phyloP scores from a whole-genome alignment of 2,329 filamentous ascomycete genomes.

The Hypoxylon sp. region DNA sequence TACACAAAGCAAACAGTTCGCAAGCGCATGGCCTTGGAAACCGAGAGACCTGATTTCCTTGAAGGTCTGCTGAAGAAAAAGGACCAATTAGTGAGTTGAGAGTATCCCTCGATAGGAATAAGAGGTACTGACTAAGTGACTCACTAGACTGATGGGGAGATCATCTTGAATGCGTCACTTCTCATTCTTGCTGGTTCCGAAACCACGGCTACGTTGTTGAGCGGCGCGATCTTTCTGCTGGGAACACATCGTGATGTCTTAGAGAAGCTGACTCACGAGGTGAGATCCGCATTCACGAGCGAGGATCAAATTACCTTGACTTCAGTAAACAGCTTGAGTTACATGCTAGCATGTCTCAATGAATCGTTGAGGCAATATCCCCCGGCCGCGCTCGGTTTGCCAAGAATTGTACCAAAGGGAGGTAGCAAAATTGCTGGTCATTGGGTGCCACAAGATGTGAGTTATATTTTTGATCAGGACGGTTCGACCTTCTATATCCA shows the following conservation, averaged over 20 bases:
- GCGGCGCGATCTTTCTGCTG: slow-evolving; percentile 57
- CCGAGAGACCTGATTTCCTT: slow-evolving; percentile 42
- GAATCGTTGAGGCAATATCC: slow-evolving; percentile 57
- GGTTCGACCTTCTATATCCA: background rate
- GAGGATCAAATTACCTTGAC: slow-evolving; percentile 54
- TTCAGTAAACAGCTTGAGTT: slow-evolving; percentile 51
- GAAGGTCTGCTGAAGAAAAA: slow-evolving; percentile 42
- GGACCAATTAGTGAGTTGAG: slow-evolving; percentile 10
- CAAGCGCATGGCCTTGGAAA: slow-evolving; percentile 41
- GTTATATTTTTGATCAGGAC: slow-evolving; percentile 2
- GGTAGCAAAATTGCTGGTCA: slow-evolving; percentile 40
- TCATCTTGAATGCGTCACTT: slow-evolving; percentile 50
- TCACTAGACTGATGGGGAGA: slow-evolving; percentile 45
- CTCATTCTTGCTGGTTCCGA: slow-evolving; percentile 63
- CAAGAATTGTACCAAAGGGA: slow-evolving; percentile 42
- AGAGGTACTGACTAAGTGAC: background rate
- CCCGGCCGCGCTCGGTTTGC: slow-evolving; percentile 51
- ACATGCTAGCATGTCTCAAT: slow-evolving; percentile 56
- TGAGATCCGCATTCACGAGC: slow-evolving; percentile 58
- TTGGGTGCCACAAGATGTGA: slow-evolving; percentile 43
- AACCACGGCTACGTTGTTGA: slow-evolving; percentile 62
- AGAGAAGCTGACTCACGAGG: slow-evolving; percentile 58
- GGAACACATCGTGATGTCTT: slow-evolving; percentile 56
- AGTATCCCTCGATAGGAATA: background rate
- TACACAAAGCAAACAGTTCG: slow-evolving; percentile 32